A percentile compares a stretch with the other conserved stretches of the same genome.
Evolutionary conservation across 768 basidiomycete species (phyloP).

Genomic region (Amanita subjunquillea): DNA sequence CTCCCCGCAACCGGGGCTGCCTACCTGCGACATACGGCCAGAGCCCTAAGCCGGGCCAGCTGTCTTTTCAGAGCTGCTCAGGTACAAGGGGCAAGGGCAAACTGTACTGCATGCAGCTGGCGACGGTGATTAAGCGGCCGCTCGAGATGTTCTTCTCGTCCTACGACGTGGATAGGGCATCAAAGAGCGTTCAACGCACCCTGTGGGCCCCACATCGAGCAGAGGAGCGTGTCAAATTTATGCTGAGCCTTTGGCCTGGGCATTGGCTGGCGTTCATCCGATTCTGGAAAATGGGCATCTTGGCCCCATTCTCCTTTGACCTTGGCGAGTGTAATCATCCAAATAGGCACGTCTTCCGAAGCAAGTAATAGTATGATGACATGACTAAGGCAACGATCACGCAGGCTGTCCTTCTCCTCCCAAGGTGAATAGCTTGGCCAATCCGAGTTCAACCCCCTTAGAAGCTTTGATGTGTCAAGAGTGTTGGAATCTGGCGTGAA

Average conservation of each 20-base stretch:
- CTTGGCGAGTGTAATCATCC: constrained; percentile 23
- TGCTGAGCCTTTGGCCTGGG: constrained; percentile 27
- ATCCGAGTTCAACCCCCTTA: constrained; percentile 32
- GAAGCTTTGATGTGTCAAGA: constrained; percentile 37
- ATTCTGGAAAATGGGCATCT: constrained; percentile 28
- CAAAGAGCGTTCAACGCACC: constrained; percentile 18
- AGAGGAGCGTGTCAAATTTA: constrained; percentile 31
- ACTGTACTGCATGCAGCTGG: constrained; percentile 25
- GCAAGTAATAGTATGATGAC: neutral
- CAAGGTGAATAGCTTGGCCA: constrained; percentile 34
- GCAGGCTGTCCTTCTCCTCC: constrained; percentile 34
- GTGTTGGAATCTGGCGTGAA: constrained; percentile 27
- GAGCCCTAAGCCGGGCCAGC: constrained; percentile 19
- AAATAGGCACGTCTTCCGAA: constrained; percentile 21
- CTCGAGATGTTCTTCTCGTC: constrained; percentile 27
- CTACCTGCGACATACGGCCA: constrained; percentile 27
- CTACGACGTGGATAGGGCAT: constrained; percentile 18
- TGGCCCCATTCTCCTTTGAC: constrained; percentile 27
- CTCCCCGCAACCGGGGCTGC: constrained; percentile 23
- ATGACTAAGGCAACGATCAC: neutral
- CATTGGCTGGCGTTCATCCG: constrained; percentile 25
- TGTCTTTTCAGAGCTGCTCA: constrained; percentile 25
- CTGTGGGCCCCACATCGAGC: constrained; percentile 23
- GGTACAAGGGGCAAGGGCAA: constrained; percentile 24
- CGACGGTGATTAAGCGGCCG: constrained; percentile 24